Base-by-base conservation (phyloP, 495 filamentous ascomycete genomes). In the Physcia stellaris region DNA sequence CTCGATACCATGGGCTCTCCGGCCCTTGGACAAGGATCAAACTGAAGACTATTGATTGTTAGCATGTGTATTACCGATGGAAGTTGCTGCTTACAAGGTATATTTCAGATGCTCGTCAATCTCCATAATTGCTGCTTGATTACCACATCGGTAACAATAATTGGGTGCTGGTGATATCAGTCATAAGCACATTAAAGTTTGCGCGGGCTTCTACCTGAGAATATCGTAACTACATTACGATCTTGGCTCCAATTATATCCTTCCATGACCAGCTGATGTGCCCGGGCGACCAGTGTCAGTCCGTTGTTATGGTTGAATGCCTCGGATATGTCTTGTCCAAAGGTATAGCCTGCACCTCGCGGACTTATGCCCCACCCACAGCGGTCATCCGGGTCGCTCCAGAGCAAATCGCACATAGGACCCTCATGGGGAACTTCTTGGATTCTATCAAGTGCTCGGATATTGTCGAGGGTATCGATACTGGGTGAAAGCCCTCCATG, bases 221-320 rank as follows among this genome's bases (percentile, higher is more conserved):
- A 95, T 53, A 95, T 95, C n/a, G 87, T 95, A 27, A 95, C 87
- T 29, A 95, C 88, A 52, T 94, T 95, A 35, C 88, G 65, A 56
- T 94, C 87, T 58, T 94, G 88, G 30, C 82, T 90, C 88, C 88
- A 94, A 63, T 94, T 95, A 61, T 94, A 95, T 37, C 87, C 87
- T 53, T 95, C 87, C 87, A 95, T 95, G 23, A 95, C 87, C 62
- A 95, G 64, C 63, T 95, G 87, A 68, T 95, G 87, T 17, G 87
- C 87, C 50, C 87, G 70, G 41, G 88, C 88, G 45, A 96, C 85
- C 37, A 96, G 70, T 42, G 90, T 96, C 66, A 98, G 67, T 37
- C 90, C 90, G 51, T 98, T 98, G 70, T 98, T 98, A 61, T 98
- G 90, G 63, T 98, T 98, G 70, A 98, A 98, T 3, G 90, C 90